Base-by-base conservation (phyloP, 192 early-diverging fungal species). In the Coemansia sp. region DNA sequence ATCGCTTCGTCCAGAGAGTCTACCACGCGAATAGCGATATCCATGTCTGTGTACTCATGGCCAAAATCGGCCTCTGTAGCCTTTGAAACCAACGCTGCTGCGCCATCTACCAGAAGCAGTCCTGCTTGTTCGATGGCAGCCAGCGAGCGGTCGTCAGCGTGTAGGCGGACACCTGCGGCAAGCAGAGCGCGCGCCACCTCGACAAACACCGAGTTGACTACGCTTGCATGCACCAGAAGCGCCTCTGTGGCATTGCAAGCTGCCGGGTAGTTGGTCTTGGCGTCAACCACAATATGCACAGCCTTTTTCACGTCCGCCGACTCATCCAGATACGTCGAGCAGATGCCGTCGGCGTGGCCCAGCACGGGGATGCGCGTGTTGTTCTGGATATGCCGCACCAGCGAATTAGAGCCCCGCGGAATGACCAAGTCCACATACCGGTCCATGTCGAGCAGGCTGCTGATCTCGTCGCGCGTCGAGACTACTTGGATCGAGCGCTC, bases 361-460 rank as follows among this genome's bases (percentile, higher is more conserved):
- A 99, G 86, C n/a, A 99, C 98, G 27, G 98, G 98, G 64, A 99
- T 99, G 56, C 97, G 92, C 15, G 97, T 98, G 73, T 91, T 90
- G 57, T 90, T 91, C 73, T 97, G 93, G 53, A 99, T 93, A 73
- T 94, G 88, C 36, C 90, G 88, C 42, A 99, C 96, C 47, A 99
- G 83, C 51, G 88, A 83, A 66, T 95, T 97, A 58, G 92, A 94
- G 17, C 98, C 98, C 43, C 98, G 83, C 3, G 98, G 98, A 71
- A 99, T 93, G 14, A 96, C 96, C 67, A 99, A 64, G 73, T 99
- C 98, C 59, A 99, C 94, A 67, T 94, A 97, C 57, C 86, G 74
- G 77, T 98, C 98, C 82, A 93, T 83, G 41, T 91, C 88, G 59
- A 99, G 82, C 58, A 99, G 82, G 0, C 76, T 88, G 61, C 84